Evolutionary conservation across 2,329 filamentous ascomycete genomes (phyloP), one percentile per base, ranked within the genome.

Genomic region (Didymellaceae sp.): DNA sequence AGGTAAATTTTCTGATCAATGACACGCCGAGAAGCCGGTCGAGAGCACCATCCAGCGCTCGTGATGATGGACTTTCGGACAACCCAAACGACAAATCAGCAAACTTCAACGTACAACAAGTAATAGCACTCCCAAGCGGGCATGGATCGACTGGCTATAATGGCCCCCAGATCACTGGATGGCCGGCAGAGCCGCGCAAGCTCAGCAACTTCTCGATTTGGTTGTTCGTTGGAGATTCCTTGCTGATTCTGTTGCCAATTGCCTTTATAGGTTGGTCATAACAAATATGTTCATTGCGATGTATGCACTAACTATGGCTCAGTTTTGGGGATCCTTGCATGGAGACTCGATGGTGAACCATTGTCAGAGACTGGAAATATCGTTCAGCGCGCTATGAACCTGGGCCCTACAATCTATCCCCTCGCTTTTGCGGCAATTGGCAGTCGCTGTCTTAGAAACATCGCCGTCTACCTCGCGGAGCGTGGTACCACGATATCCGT

Each of bases 371-470:
- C 32, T 24, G 50, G 50, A 2, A 25, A 16, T 5, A 45, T 16
- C 4, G 35, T 54, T 8, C 24, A 54, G 22, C 31, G 41, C 14
- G 25, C 38, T 6, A 54, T 50, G 33, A 33, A 17, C 6, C 45
- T 54, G 2, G 52, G 52, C 5, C 52, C 52, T 2, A 54, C 52
- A 3, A 17, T 54, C 7, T 54, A 42, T 26, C 52, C 52, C 3
- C 37, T 52, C 2, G 43, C 41, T 1, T 55, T 43, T 22, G 47
- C 47, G 13, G 52, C 52, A 2, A 25, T 55, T 6, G 34, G 52
- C 7, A 38, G 43, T 14, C 46, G 52, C 2, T 40, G 37, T 37
- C 14, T 55, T 2, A 22, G 47, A 22, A 47, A 13, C 8, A 21
- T 55, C 4, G 46, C 47, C 3, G 7, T 55, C 4, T 21, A 10